Percentiles rank a stretch among this genome's conserved stretches.
phyloP scores from a whole-genome alignment of 179 eudicot species.

The Spergularia azorica region DNA sequence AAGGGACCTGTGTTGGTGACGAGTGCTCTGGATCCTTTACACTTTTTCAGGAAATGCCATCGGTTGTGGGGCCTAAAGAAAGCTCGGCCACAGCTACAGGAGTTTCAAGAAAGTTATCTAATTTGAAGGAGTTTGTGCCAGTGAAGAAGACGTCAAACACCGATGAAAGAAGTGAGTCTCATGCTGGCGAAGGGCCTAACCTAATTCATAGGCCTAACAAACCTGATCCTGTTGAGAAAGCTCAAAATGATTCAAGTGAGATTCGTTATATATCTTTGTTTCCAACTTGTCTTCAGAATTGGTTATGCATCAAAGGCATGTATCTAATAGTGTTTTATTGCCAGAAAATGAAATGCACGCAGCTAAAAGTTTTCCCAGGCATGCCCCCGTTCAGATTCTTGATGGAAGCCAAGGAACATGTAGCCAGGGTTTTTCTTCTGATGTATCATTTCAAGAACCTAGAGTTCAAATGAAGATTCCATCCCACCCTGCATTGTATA shows the following conservation, averaged over 20 bases:
- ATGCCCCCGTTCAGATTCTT: slow-evolving; percentile 82
- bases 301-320: slow-evolving; percentile 3
- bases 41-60: slow-evolving; percentile 49
- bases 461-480: slow-evolving; percentile 42
- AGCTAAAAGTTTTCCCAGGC: slow-evolving; percentile 61
- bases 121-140: slow-evolving; percentile 48
- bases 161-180: slow-evolving; percentile 40
- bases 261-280: slow-evolving; percentile 17
- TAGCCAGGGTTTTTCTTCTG: slow-evolving; percentile 45
- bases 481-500: slow-evolving; percentile 41
- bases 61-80: slow-evolving; percentile 37
- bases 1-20: slow-evolving; percentile 36
- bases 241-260: slow-evolving; percentile 43
- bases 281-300: slow-evolving; percentile 19
- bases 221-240: slow-evolving; percentile 39
- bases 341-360: slow-evolving; percentile 46
- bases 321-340: slow-evolving; percentile 30
- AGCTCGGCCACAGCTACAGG: slow-evolving; percentile 30
- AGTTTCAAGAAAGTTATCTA: slow-evolving; percentile 37
- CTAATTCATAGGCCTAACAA: slow-evolving; percentile 32
- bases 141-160: slow-evolving; percentile 26
- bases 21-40: slow-evolving; percentile 44
- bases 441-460: slow-evolving; percentile 55
- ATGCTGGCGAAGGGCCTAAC: slow-evolving; percentile 32
- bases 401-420: slow-evolving; percentile 59